Base-by-base conservation (phyloP, 331 rosid genomes). In the Spiraea crenata region DNA sequence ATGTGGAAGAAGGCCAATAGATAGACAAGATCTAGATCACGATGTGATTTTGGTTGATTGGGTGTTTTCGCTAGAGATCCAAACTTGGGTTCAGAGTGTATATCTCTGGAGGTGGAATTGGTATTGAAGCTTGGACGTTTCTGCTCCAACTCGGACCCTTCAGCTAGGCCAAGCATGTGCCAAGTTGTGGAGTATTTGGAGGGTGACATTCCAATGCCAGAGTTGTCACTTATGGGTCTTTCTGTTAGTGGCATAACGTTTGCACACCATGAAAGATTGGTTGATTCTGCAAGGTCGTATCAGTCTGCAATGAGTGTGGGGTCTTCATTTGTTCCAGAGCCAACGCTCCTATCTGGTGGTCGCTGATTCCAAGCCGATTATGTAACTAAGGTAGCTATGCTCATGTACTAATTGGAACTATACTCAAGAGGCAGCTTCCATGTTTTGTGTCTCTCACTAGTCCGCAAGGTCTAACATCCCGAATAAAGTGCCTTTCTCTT, bases 331-430 rank as follows among this genome's bases (percentile, higher is more conserved):
- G 31, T 25, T 25, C 62, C 87, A 16, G 85, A 81, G 42, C 83
- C 93, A 16, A 4, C 40, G 11, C 74, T 81, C 52, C 88, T 83
- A 56, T 88, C 90, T 9, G 85, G 90, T 31, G 90, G 87, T 57
- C 81, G 88, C 6, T 88, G 86, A 85, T 1, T 25, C 31, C 31
- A 25, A 25, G 31, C 31, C 31, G 31, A 25, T 1, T 25, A 25
- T 25, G 31, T 25, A 25, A 25, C n/a, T 25, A 25, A 25, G 31
- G 31, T 25, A 25, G 31, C 31, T 25, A 25, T 25, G 31, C 31
- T 25, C 31, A 25, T 25, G 31, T 1, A 25, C 31, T 25, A 2
- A 25, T 25, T 25, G 31, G 31, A 25, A 25, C 31, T 25, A 25
- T 25, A 25, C 31, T 25, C 31, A 25, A 25, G 31, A 25, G 31